Base-by-base conservation (phyloP, 257 asterid genomes). In the Jacaranda copaia region DNA sequence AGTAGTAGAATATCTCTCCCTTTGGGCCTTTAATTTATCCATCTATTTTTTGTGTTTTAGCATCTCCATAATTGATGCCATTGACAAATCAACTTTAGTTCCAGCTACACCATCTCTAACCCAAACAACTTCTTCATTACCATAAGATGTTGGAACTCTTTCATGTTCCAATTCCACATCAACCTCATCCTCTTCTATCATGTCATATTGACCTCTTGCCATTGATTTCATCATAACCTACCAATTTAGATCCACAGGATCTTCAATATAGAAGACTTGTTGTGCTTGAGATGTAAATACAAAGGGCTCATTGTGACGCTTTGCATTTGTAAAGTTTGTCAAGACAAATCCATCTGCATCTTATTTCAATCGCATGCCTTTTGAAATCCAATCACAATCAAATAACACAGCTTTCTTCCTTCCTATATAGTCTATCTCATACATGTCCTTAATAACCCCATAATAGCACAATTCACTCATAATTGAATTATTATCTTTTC, bases 381-480 rank as follows among this genome's bases (percentile, higher is more conserved):
- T 76, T 3, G 36, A 68, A 4, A 43, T 53, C 75, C 72, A 43
- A 12, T 60, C 53, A 38, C 75, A 70, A 46, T 70, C 65, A 53
- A 15, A 32, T n/a, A 70, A 35, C 32, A 70, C 49, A 35, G 15
- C 63, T 0, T 39, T 56, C 25, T 18, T 53, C n/a, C 51, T 61
- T 32, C 32, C 32, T 25, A 25, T 25, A 25, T 1, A 25, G 32
- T 25, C 32, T 25, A 25, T 25, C 32, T 25, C 32, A 25, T 0
- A 0, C 2, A 25, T 25, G 32, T 25, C 2, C 32, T 25, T 25
- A 25, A 25, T 25, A 25, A 25, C 32, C 2, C 32, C 32, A 25
- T 25, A 25, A 25, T 25, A 25, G 2, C 32, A 0, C 32, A 25
- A 2, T 2, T 25, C 32, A 25, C 2, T 25, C 32, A 25, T 2